phyloP scores from a whole-genome alignment of 1,284 basidiomycete species.

The Microstroma glucosiphilum region DNA sequence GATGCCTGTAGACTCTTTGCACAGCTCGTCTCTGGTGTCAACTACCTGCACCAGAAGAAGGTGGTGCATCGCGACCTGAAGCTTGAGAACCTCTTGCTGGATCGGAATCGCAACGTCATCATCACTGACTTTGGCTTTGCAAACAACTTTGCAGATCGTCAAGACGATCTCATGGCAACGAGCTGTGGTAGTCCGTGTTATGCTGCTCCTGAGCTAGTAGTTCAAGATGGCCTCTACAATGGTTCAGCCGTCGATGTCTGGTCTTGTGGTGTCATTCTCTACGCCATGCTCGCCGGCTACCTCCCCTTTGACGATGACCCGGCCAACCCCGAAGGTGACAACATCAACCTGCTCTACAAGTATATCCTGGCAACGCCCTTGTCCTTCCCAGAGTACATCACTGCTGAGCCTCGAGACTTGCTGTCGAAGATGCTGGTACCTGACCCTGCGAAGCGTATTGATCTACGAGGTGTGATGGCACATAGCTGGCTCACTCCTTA shows the following conservation, averaged over 20 bases:
- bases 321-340: conserved; percentile 95
- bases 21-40: conserved; percentile 95
- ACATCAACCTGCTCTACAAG: conserved; percentile 98
- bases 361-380: conserved; percentile 70
- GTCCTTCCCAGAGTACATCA: conserved; percentile 49
- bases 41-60: conserved; percentile 98
- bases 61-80: conserved; percentile 99
- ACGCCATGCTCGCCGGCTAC: conserved; percentile 98
- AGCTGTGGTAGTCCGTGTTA: conserved; percentile 97
- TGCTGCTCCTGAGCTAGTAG: conserved; percentile 97
- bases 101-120: conserved; percentile 95
- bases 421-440: conserved; percentile 48
- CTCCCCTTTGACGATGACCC: conserved; percentile 99
- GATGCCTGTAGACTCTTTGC: conserved; percentile 95
- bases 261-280: conserved; percentile 98
- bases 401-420: conserved; percentile 44
- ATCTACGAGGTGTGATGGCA: conserved; percentile 45
- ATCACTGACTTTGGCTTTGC: conserved; percentile 99
- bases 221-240: conserved; percentile 92
- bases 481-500: conserved; percentile 49
- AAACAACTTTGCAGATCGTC: conserved; percentile 73
- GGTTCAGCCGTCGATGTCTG: conserved; percentile 99
- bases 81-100: conserved; percentile 92
- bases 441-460: conserved; percentile 40
- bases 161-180: conserved; percentile 96